These are phyloP conservation scores for Saccharomyces hybrid DNA, from an alignment of 1,139 yeast species.

Conservation along the genomic window DNA sequence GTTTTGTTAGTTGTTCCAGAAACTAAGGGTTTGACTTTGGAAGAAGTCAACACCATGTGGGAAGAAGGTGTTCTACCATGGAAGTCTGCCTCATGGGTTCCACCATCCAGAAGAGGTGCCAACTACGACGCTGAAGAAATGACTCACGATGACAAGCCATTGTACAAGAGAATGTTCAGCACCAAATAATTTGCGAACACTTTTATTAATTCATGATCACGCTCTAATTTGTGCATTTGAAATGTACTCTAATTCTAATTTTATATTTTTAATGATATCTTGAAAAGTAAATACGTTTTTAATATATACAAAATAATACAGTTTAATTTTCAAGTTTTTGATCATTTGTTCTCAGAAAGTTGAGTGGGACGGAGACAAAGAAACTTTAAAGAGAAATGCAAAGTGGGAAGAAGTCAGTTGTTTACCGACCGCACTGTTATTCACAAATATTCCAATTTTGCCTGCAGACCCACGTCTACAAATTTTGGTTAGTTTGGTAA, in stretches of 20 bases:
- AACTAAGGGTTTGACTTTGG: slow-evolving; percentile 62
- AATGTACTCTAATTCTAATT: background rate
- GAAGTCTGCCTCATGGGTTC: slow-evolving; percentile 34
- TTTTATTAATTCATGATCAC: background rate
- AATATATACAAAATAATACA: background rate
- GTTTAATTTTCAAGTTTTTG: background rate
- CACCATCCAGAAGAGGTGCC: slow-evolving; percentile 30
- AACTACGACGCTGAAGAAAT: slow-evolving; percentile 15
- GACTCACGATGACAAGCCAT: slow-evolving; percentile 13
- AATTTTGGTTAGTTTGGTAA: background rate
- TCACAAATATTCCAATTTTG: background rate
- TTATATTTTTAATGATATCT: background rate
- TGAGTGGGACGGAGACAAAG: background rate
- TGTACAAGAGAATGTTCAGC: background rate
- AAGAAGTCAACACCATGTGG: slow-evolving; percentile 60
- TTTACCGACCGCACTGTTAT: background rate
- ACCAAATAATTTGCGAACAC: background rate
- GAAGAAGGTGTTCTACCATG: slow-evolving; percentile 37
- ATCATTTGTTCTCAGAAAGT: background rate
- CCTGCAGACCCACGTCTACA: background rate
- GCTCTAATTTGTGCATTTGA: background rate
- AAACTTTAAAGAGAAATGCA: background rate
- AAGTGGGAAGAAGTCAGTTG: background rate
- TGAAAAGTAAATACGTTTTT: background rate
- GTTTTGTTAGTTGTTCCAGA: slow-evolving; percentile 61